Base-by-base conservation (phyloP, 495 filamentous ascomycete species). In the Aspergillus asperescens region DNA sequence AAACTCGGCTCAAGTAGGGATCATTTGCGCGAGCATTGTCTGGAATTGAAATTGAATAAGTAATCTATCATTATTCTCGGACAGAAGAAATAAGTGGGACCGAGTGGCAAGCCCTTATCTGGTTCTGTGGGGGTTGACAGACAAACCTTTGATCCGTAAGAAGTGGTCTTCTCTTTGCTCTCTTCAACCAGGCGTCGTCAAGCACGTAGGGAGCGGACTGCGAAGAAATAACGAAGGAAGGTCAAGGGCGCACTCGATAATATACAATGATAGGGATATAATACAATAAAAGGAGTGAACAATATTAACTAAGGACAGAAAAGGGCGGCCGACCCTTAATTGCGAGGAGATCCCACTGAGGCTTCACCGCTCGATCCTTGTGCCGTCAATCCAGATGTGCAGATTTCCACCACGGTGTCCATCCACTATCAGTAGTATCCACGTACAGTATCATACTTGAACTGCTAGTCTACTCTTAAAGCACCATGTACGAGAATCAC, bases 401-500 rank as follows among this genome's bases (percentile, higher is more conserved):
- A n/a, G n/a, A n/a, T n/a, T n/a, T n/a, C n/a, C n/a, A n/a, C n/a
- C n/a, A n/a, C n/a, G n/a, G n/a, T n/a, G n/a, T n/a, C n/a, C n/a
- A n/a, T n/a, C n/a, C n/a, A n/a, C n/a, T n/a, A n/a, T n/a, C n/a
- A n/a, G n/a, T n/a, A n/a, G n/a, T n/a, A n/a, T n/a, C n/a, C n/a
- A n/a, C n/a, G n/a, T n/a, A n/a, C n/a, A n/a, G n/a, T n/a, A n/a
- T n/a, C n/a, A n/a, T 15, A 37, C 5, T 19, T 8, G 37, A 40
- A 22, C 15, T 40, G 20, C 37, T 40, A 29, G 2, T 28, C 10
- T 20, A 44, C n/a, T 7, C 13, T 31, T 5, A 18, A 19, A 22
- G 6, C 39, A 25, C 23, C 5, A 28, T 18, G 19, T 49, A 58
- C 55, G 45, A 58, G 53, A 62, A 54, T 47, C 59, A 58, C 52